Base-by-base conservation (phyloP, 148 eudicot genomes). In the Linanthus parryae region DNA sequence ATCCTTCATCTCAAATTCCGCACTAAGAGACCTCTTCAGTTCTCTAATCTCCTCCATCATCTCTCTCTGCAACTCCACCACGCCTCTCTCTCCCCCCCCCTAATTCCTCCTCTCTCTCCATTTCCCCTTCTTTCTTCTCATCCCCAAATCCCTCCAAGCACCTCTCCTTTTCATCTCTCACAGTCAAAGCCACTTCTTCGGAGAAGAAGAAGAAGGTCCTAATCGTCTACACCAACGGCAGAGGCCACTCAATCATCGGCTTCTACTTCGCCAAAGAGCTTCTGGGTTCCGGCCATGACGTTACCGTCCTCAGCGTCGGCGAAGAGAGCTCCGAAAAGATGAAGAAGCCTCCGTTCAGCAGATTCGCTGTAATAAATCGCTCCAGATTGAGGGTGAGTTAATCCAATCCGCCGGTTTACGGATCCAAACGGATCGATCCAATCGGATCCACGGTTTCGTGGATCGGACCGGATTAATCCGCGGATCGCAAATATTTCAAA, bases 231-330 rank as follows among this genome's bases (percentile, higher is more conserved):
- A 79, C 87, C 1, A 77, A 84, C 63, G 79, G 87, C 51, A 90
- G 94, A 57, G 97, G 90, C 7, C 97, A 88, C 70, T 87, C 97
- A 21, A 81, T 84, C 38, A 88, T 88, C 50, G 97, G 97, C 1
- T 88, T 84, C 60, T 79, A 84, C 73, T 88, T 88, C 56, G 94
- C 97, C 1, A 84, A 88, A 55, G 78, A 83, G 61, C 95, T 87
- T 67, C 64, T 88, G 40, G 74, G 77, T 52, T 55, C 77, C 42
- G 97, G 90, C 22, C 94, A 88, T 65, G 76, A 75, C 21, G 97
- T 88, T 46, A 88, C 89, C 28, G 57, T 88, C 20, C 1, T 88
- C 28, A 88, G 94, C 24, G 94, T 84, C 55, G 97, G 97, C 15
- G 84, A 88, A 26, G 89, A 88, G 59, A 24, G 36, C 34, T 88